These are phyloP conservation scores for Cyberlindnera subsufficiens DNA, from an alignment of 805 yeast genomes.

Conservation along the genomic window DNA sequence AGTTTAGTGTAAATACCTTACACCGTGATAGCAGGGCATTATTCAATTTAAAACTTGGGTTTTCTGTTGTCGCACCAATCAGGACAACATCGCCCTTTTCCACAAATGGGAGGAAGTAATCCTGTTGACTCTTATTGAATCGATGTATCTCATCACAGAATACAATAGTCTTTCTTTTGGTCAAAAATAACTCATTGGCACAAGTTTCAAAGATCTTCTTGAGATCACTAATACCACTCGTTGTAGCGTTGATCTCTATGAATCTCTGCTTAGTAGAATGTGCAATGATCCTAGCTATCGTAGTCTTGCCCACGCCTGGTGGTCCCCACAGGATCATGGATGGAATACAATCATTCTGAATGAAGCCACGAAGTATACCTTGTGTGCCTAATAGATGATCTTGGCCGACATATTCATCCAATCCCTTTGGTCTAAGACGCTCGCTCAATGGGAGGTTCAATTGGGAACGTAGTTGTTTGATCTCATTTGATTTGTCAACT, in stretches of 20 bases:
- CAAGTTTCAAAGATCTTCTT: slow-evolving; percentile 48
- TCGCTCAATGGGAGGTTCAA: slow-evolving; percentile 56
- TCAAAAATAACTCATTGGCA: slow-evolving; percentile 29
- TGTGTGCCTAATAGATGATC: slow-evolving; percentile 59
- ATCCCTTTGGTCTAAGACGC: slow-evolving; percentile 65
- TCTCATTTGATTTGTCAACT: slow-evolving; percentile 4
- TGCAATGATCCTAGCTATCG: slow-evolving; percentile 57
- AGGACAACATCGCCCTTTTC: slow-evolving; percentile 79
- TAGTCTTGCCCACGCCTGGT: slow-evolving; percentile 90
- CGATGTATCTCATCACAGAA: slow-evolving; percentile 94
- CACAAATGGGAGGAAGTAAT: slow-evolving; percentile 73
- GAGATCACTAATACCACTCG: slow-evolving; percentile 60
- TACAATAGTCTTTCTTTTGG: slow-evolving; percentile 55
- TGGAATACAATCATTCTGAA: slow-evolving; percentile 60
- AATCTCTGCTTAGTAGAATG: slow-evolving; percentile 37
- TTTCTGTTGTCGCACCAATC: slow-evolving; percentile 97
- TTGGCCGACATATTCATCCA: slow-evolving; percentile 82
- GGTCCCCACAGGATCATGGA: slow-evolving; percentile 93
- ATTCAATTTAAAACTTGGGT: slow-evolving; percentile 78
- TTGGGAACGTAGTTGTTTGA: slow-evolving; percentile 12
- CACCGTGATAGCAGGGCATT: slow-evolving; percentile 83
- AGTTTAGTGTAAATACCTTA: slow-evolving; percentile 64
- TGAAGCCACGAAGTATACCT: slow-evolving; percentile 63
- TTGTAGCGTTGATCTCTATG: slow-evolving; percentile 82
- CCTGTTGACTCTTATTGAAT: slow-evolving; percentile 83